Base-by-base conservation (phyloP, 805 yeast species). In the Nakazawaea laoshanensis region DNA sequence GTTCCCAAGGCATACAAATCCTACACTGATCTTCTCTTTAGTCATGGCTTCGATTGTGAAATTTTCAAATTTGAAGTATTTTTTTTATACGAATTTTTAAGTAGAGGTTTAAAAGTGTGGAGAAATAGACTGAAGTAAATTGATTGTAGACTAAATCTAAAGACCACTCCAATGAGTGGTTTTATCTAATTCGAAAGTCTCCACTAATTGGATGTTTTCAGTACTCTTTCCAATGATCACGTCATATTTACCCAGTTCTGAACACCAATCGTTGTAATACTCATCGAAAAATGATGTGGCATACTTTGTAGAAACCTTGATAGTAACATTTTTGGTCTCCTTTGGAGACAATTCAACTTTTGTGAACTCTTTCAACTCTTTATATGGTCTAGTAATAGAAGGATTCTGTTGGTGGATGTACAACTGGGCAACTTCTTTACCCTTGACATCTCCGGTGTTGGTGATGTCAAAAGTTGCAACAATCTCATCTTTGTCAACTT, bases 1-100 rank as follows among this genome's bases (percentile, higher is more conserved):
- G 54, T 88, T 88, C 3, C 96, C 96, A 17, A 86, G 63, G 49
- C 96, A 88, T 1, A 87, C 89, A 52, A 88, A 87, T 1, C 94
- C 96, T 8, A 88, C 94, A 1, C 81, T 67, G 4, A 72, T 50
- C 25, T 46, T 40, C 20, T 35, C 29, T 32, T 41, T 42, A 19
- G 6, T 5, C 32, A n/a, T 19, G 18, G 16, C 17, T n/a, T 24
- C 23, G 8, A 11, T 12, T 10, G 6, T 24, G 7, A 11, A 11
- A 11, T 24, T 24, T 24, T 10, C 14, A 12, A 24, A 11, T 24
- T 24, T 7, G 14, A 11, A 7, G n/a, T 24, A 11, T 9, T 20
- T 20, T 20, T 20, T 20, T 20, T 20, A 11, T 20, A 20, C 23
- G 10, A 9, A 9, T 20, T 20, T 20, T 20, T 20, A 8, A 9